Evolutionary conservation across 2,329 filamentous ascomycete species (phyloP).

Genomic region (Trichoderma polysporum): DNA sequence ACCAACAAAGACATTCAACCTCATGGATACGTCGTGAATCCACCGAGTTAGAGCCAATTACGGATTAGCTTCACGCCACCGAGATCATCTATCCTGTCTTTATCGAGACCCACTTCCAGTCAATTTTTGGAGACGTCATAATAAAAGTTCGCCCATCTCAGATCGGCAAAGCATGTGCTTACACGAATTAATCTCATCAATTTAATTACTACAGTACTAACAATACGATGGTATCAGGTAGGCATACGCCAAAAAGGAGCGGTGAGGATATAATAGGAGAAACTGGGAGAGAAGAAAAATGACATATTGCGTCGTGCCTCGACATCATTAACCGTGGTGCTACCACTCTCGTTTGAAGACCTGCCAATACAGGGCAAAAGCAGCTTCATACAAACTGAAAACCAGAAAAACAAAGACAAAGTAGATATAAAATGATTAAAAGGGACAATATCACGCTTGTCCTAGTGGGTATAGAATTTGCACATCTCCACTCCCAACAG

Average conservation of each 20-base stretch:
- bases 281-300: not conserved
- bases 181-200: not conserved
- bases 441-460: not conserved
- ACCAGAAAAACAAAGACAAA: not conserved
- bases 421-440: not conserved
- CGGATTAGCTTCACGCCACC: not conserved
- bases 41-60: not conserved
- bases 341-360: not conserved
- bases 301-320: not conserved
- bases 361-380: not conserved
- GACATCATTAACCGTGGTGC: not conserved
- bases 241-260: slow-evolving; percentile 4
- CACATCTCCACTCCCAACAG: slow-evolving; percentile 2
- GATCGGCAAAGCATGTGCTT: not conserved
- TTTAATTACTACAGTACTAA: slow-evolving; percentile 6
- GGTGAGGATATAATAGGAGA: not conserved
- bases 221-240: slow-evolving; percentile 10
- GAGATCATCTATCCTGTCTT: not conserved
- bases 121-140: not conserved
- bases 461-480: slow-evolving; percentile 25
- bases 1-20: not conserved
- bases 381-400: not conserved
- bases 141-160: not conserved
- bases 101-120: not conserved
- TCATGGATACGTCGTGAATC: not conserved